These are phyloP conservation scores for Amanita phalloides DNA, from an alignment of 768 basidiomycete species.

Conservation along the genomic window DNA sequence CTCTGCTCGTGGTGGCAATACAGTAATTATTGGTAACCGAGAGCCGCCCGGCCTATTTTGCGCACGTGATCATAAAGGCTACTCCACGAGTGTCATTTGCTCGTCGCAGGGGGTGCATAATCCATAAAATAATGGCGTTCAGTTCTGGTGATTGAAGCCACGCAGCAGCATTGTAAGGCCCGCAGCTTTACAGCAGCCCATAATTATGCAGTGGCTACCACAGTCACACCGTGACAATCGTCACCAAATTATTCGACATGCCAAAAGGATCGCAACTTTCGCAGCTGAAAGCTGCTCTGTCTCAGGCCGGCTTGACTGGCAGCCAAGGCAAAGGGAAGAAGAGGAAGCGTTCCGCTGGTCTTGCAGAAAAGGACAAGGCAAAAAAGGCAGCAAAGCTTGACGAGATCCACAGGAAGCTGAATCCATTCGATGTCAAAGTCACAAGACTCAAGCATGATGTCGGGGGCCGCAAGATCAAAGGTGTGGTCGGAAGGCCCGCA, in stretches of 20 bases:
- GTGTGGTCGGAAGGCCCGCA: slow-evolving; percentile 72
- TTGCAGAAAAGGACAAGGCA: slow-evolving; percentile 63
- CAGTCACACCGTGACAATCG: slow-evolving; percentile 11
- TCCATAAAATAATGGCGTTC: too few species aligned
- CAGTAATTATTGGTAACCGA: background rate
- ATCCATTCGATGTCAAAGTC: slow-evolving; percentile 91
- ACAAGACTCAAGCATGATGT: slow-evolving; percentile 91
- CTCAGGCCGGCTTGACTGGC: slow-evolving; percentile 67
- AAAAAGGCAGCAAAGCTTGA: slow-evolving; percentile 71
- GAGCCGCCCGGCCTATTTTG: background rate
- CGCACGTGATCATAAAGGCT: background rate
- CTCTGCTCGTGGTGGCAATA: background rate
- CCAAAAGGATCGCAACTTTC: slow-evolving; percentile 82
- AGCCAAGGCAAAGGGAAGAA: slow-evolving; percentile 51
- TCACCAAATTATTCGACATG: slow-evolving; percentile 31
- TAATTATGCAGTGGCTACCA: background rate
- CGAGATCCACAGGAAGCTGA: slow-evolving; percentile 77
- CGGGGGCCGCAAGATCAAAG: slow-evolving; percentile 80
- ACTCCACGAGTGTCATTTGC: background rate
- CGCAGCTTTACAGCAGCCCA: too few species aligned
- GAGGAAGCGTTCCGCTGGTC: slow-evolving; percentile 46
- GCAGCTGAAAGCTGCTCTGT: slow-evolving; percentile 82
- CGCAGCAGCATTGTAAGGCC: background rate
- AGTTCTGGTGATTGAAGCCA: background rate
- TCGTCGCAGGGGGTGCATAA: background rate